Conservation (phyloP, 108 stramenopile genomes). For the Stephanodiscus minutulus region DNA sequence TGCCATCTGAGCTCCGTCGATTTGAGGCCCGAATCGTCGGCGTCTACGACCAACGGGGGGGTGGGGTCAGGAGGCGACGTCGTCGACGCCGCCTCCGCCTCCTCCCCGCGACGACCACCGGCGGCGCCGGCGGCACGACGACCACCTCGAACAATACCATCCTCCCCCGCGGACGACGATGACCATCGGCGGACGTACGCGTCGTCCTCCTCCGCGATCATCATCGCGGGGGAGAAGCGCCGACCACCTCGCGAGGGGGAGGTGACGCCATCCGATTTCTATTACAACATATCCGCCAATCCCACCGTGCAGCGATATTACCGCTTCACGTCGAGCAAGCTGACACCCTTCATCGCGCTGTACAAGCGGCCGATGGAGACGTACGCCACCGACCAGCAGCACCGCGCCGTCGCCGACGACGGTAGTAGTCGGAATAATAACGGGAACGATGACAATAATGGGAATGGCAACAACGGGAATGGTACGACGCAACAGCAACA, state of each 20-base stretch:
- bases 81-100: too few relatives aligned
- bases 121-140: too few relatives aligned
- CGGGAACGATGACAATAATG: constrained; percentile 12
- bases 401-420: constrained; percentile 9
- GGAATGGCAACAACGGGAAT: neutral
- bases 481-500: too few relatives aligned
- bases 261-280: constrained; percentile 21
- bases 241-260: neutral
- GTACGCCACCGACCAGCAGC: too few relatives aligned
- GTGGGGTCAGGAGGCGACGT: neutral
- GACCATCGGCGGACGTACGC: neutral
- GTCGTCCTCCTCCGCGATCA: too few relatives aligned
- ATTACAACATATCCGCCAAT: constrained; percentile 47
- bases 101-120: too few relatives aligned
- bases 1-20: too few relatives aligned
- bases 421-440: constrained; percentile 3
- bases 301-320: constrained; percentile 85
- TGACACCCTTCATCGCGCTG: constrained; percentile 80
- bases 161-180: too few relatives aligned
- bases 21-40: too few relatives aligned
- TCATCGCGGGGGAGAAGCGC: too few relatives aligned
- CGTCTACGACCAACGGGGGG: neutral
- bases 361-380: constrained; percentile 70
- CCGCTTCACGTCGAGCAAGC: constrained; percentile 75
- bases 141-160: too few relatives aligned